phyloP scores from a whole-genome alignment of 148 eudicot genomes.

The Vaccinium corymbosum region DNA sequence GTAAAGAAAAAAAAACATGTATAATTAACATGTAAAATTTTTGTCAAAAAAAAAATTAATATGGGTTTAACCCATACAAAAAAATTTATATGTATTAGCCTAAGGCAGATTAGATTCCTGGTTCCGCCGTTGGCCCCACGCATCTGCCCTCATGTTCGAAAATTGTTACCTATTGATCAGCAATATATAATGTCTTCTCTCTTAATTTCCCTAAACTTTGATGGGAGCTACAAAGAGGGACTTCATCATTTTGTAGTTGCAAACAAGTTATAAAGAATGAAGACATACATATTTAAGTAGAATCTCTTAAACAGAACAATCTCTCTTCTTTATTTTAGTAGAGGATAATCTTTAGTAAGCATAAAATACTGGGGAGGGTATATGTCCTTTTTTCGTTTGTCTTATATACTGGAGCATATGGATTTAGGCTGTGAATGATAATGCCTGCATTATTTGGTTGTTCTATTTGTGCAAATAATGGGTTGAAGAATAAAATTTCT shows the following conservation, averaged over 20 bases:
- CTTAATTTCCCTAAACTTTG: background rate
- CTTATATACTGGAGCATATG: background rate
- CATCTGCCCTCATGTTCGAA: no score
- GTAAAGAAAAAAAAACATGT: no score
- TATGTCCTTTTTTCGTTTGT: background rate
- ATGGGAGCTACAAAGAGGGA: background rate
- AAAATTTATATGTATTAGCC: no score
- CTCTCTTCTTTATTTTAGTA: background rate
- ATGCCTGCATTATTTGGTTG: background rate
- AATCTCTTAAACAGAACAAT: background rate
- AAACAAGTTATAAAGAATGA: background rate
- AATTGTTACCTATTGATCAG: no score
- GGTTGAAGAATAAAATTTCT: no score
- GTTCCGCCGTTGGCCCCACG: no score
- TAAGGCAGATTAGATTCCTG: no score
- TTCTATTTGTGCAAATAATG: no score
- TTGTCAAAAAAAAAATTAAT: no score
- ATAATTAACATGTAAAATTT: no score
- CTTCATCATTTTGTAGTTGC: background rate
- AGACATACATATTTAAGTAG: background rate
- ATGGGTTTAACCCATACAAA: no score
- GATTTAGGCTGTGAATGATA: background rate
- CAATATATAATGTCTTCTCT: background rate
- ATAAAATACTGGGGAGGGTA: background rate
- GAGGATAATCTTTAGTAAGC: background rate